Evolutionary conservation across 202 grass and related monocot species (phyloP).

Genomic region (Schoenoplectus triqueter): DNA sequence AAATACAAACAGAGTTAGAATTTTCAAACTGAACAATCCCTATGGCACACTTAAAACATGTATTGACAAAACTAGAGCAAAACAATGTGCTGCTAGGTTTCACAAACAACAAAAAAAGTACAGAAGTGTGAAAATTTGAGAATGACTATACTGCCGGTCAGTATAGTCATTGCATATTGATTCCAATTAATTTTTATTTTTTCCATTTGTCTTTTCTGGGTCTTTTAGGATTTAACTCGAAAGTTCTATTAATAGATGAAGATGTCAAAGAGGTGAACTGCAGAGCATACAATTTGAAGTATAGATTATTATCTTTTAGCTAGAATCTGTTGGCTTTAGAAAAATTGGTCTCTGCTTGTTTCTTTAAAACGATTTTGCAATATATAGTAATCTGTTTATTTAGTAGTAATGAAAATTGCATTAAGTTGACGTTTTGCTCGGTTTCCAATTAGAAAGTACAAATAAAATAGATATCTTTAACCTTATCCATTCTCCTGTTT

Average conservation of each 20-base stretch:
- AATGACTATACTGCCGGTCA: background rate
- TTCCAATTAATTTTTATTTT: background rate
- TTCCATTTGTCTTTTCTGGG: background rate
- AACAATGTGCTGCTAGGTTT: background rate
- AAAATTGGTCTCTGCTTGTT: conserved; percentile 15
- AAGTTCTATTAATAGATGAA: background rate
- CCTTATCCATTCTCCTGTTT: conserved; percentile 89
- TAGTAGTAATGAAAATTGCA: conserved; percentile 3
- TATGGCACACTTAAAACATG: background rate
- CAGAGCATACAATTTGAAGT: background rate
- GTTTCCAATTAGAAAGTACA: background rate
- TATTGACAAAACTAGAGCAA: background rate
- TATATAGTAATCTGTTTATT: background rate
- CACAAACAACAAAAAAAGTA: too few relatives aligned
- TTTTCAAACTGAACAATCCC: background rate
- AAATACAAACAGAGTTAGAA: conserved; percentile 31
- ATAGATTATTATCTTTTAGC: conserved; percentile 1
- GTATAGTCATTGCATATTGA: background rate
- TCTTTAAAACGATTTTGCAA: background rate
- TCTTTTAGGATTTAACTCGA: background rate
- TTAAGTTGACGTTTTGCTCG: background rate
- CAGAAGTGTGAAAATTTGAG: background rate
- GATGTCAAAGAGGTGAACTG: conserved; percentile 4
- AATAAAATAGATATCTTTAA: conserved; percentile 37
- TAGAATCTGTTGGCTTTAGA: background rate